Conservation (phyloP, 2,329 filamentous ascomycete genomes). For the Sclerotinia borealis region DNA sequence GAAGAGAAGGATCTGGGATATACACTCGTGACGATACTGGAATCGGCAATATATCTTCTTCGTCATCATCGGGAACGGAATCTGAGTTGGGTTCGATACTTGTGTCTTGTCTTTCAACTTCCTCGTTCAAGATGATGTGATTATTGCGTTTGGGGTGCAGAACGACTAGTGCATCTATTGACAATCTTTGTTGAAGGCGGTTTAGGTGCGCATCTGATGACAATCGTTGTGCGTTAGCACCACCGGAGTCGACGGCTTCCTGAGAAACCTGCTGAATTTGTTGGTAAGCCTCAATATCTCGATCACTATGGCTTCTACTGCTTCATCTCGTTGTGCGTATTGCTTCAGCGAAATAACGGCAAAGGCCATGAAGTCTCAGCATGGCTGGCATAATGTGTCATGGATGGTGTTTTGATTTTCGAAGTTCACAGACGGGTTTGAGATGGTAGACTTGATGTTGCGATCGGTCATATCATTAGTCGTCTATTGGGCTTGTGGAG, state of each 20-base stretch:
- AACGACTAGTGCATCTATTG: neutral
- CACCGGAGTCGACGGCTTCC: neutral
- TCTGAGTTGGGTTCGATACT: rapidly evolving
- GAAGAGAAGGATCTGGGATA: neutral
- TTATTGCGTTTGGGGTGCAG: neutral
- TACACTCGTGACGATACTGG: neutral
- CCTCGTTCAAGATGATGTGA: neutral
- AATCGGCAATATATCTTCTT: neutral
- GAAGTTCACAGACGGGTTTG: too few relatives aligned
- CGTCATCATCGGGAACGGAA: neutral
- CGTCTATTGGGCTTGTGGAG: neutral
- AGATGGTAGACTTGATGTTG: too few relatives aligned
- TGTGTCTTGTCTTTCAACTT: neutral
- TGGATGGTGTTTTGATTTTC: neutral
- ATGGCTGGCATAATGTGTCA: neutral
- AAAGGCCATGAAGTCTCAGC: neutral
- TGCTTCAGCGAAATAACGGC: rapidly evolving
- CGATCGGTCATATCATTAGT: neutral
- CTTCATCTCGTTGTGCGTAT: neutral
- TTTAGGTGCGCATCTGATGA: neutral
- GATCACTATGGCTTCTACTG: neutral
- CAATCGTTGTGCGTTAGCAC: too few relatives aligned
- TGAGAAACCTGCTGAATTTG: neutral
- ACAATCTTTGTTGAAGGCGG: neutral
- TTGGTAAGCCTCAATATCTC: neutral